phyloP scores from a whole-genome alignment of 371 early-diverging fungal genomes.

The Saksenaea vasiformis region DNA sequence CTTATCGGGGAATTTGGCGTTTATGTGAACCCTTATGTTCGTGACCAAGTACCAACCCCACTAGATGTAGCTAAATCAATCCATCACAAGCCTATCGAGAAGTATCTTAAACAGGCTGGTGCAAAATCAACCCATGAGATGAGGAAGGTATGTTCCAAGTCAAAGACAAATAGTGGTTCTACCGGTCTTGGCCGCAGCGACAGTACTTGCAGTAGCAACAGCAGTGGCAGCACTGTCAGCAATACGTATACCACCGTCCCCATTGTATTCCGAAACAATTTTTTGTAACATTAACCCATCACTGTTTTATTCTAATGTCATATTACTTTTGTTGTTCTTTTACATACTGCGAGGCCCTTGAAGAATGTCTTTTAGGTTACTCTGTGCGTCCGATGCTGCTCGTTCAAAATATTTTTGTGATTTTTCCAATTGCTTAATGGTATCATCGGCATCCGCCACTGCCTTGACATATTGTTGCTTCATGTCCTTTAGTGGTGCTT shows the following conservation, averaged over 20 bases:
- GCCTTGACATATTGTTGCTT: constrained; percentile 55
- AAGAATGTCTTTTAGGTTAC: constrained; percentile 69
- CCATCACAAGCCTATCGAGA: constrained; percentile 26
- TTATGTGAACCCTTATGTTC: constrained; percentile 39
- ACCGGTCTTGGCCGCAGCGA: not conserved
- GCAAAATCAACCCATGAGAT: constrained; percentile 47
- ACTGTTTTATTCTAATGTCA: constrained; percentile 73
- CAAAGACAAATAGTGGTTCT: not conserved
- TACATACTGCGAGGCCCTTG: constrained; percentile 52
- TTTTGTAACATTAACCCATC: constrained; percentile 47
- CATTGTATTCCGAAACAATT: not conserved
- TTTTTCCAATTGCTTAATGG: constrained; percentile 68
- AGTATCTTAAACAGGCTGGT: constrained; percentile 28
- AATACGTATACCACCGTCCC: not conserved
- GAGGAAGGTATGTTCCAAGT: constrained; percentile 21
- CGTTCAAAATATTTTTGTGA: constrained; percentile 77
- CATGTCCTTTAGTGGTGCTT: constrained; percentile 59
- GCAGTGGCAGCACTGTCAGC: not conserved
- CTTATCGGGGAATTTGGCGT: constrained; percentile 37
- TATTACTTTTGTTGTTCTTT: constrained; percentile 32
- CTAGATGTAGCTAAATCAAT: constrained; percentile 40
- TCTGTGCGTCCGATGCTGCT: constrained; percentile 65
- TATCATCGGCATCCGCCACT: constrained; percentile 48
- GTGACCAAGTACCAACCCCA: constrained; percentile 38
- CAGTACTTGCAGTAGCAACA: constrained; percentile 15